A percentile compares a stretch with the other conserved stretches of the same genome.
Evolutionary conservation across 116 monocot genomes (phyloP).

Genomic region (Cymodocea nodosa): DNA sequence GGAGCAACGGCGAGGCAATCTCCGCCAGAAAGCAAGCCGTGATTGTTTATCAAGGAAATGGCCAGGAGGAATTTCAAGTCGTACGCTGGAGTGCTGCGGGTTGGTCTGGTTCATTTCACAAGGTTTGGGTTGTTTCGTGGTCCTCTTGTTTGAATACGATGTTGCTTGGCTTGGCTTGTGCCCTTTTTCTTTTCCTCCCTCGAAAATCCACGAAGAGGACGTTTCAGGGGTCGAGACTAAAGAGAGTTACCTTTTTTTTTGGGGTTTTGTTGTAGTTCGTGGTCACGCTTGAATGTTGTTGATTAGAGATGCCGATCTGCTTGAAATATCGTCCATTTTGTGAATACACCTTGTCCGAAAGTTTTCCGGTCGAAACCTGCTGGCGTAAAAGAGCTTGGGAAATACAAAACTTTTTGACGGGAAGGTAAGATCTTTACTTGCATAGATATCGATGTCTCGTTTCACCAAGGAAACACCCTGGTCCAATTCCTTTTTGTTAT

Average conservation of each 20-base stretch:
- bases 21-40: slow-evolving; percentile 19
- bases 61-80: slow-evolving; percentile 88
- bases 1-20: background rate
- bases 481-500: background rate
- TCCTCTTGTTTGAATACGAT: background rate
- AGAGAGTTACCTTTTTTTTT: too few species aligned
- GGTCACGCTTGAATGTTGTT: too few species aligned
- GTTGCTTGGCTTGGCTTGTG: too few species aligned
- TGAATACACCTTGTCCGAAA: too few species aligned
- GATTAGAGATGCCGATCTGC: too few species aligned
- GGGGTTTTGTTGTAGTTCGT: too few species aligned
- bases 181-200: too few species aligned
- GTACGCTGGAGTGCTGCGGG: slow-evolving; percentile 87
- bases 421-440: background rate
- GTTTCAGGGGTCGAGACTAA: too few species aligned
- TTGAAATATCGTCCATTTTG: too few species aligned
- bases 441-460: background rate
- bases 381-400: too few species aligned
- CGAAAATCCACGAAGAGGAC: too few species aligned
- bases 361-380: too few species aligned
- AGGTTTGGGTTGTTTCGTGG: slow-evolving; percentile 28
- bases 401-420: background rate
- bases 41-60: slow-evolving; percentile 89
- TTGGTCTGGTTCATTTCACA: slow-evolving; percentile 99
- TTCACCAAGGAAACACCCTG: background rate